A percentile compares a stretch with the other conserved stretches of the same genome.
Evolutionary conservation across 192 early-diverging fungal species (phyloP).

Genomic region (Podila minutissima): DNA sequence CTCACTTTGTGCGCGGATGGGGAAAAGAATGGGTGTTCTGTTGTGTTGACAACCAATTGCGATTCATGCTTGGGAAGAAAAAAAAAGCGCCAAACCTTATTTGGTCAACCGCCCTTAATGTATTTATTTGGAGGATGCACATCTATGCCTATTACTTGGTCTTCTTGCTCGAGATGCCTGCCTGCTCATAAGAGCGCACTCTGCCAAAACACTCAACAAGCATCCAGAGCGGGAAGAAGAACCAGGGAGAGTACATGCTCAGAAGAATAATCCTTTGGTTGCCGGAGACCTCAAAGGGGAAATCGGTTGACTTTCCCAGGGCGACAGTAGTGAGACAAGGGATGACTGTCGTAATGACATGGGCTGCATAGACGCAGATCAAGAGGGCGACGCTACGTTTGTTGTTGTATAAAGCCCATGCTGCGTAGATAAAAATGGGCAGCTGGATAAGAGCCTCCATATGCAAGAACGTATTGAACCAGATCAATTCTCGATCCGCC

Average conservation of each 20-base stretch:
- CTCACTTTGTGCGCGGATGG: neutral
- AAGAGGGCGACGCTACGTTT: slow-evolving; percentile 51
- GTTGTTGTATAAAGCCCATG: slow-evolving; percentile 63
- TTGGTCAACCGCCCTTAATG: too few relatives aligned
- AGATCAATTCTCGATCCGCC: slow-evolving; percentile 54
- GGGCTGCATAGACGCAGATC: slow-evolving; percentile 73
- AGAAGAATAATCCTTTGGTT: slow-evolving; percentile 28
- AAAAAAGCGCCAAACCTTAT: too few relatives aligned
- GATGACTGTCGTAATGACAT: slow-evolving; percentile 77
- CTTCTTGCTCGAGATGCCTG: neutral
- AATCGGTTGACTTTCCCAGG: slow-evolving; percentile 57
- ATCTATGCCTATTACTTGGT: too few relatives aligned
- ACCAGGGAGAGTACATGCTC: slow-evolving; percentile 72
- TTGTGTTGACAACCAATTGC: neutral
- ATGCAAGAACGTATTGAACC: slow-evolving; percentile 73
- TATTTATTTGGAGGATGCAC: too few relatives aligned
- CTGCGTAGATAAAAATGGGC: slow-evolving; percentile 75
- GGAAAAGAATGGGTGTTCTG: neutral
- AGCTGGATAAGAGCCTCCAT: slow-evolving; percentile 73
- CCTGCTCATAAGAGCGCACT: slow-evolving; percentile 25
- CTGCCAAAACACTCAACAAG: slow-evolving; percentile 51
- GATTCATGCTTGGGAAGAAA: too few relatives aligned
- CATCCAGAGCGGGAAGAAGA: slow-evolving; percentile 71
- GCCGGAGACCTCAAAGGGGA: slow-evolving; percentile 44
- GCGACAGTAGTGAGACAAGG: slow-evolving; percentile 64